These are phyloP conservation scores for Picea glauca DNA, from an alignment of 75 land plant genomes.

Conservation along the genomic window DNA sequence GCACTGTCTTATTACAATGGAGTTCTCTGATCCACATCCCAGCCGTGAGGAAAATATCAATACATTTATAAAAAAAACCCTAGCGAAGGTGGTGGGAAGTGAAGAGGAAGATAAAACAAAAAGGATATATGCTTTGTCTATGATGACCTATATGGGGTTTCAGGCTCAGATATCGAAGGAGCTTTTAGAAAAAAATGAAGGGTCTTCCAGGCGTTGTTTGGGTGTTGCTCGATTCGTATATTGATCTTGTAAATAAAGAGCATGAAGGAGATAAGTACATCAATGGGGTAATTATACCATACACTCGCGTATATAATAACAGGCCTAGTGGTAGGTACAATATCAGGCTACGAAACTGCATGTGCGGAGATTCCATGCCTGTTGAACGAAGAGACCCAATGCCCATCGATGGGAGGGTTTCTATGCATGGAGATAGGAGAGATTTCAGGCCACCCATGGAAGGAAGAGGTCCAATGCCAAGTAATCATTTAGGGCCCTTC, in stretches of 20 bases:
- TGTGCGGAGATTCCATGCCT: neutral
- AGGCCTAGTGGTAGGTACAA: conserved; percentile 7
- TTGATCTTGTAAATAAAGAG: conserved; percentile 59
- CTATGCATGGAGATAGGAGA: neutral
- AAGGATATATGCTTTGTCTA: conserved; percentile 9
- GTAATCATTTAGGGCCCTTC: no score
- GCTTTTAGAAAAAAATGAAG: conserved; percentile 1
- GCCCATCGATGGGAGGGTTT: neutral
- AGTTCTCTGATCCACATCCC: conserved; percentile 45
- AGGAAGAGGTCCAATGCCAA: no score
- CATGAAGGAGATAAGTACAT: conserved; percentile 40
- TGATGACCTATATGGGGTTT: conserved; percentile 13
- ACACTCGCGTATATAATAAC: conserved; percentile 4
- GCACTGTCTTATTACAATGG: conserved; percentile 58
- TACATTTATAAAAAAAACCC: conserved; percentile 33
- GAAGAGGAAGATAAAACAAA: conserved; percentile 12
- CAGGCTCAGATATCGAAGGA: conserved; percentile 15
- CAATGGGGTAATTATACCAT: conserved; percentile 6
- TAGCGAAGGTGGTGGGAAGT: conserved; percentile 39
- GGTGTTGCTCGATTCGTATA: conserved; percentile 62
- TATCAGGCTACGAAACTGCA: neutral
- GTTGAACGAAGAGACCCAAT: neutral
- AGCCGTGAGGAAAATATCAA: conserved; percentile 48
- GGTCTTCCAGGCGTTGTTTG: conserved; percentile 59
- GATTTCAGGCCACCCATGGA: no score